phyloP scores from a whole-genome alignment of 345 rosid genomes.

The Eucalyptus polyanthemos region DNA sequence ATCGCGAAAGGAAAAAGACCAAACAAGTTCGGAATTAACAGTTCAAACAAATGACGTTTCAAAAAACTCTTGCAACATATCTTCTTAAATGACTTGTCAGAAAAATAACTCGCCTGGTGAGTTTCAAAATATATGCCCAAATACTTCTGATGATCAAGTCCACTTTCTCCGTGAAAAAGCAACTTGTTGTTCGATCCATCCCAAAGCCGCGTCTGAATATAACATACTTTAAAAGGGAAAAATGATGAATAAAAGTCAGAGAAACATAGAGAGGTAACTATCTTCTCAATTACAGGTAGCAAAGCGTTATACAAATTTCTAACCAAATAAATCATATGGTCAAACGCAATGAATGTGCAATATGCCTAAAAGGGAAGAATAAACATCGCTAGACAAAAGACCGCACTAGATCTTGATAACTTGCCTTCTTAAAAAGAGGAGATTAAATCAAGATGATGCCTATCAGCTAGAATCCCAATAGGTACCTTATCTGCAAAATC shows the following conservation, averaged over 20 bases:
- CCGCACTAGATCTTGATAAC: neutral
- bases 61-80: neutral
- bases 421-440: neutral
- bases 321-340: neutral
- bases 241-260: neutral
- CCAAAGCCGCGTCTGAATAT: slow-evolving; percentile 94
- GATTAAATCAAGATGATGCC: neutral
- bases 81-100: neutral
- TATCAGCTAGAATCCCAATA: neutral
- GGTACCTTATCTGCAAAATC: slow-evolving; percentile 78
- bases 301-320: neutral
- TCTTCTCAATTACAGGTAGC: neutral
- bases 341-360: neutral
- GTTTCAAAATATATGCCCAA: slow-evolving; percentile 57
- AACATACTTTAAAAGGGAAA: slow-evolving; percentile 37
- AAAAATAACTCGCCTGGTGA: slow-evolving; percentile 38
- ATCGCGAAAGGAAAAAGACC: neutral
- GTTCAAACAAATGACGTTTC: neutral
- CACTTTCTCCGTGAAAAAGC: slow-evolving; percentile 73
- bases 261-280: neutral
- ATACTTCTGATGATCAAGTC: slow-evolving; percentile 68
- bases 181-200: slow-evolving; percentile 60
- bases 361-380: neutral
- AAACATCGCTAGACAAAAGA: neutral
- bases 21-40: neutral